Base-by-base conservation (phyloP, 148 eudicot species). In the Cornus kousa region DNA sequence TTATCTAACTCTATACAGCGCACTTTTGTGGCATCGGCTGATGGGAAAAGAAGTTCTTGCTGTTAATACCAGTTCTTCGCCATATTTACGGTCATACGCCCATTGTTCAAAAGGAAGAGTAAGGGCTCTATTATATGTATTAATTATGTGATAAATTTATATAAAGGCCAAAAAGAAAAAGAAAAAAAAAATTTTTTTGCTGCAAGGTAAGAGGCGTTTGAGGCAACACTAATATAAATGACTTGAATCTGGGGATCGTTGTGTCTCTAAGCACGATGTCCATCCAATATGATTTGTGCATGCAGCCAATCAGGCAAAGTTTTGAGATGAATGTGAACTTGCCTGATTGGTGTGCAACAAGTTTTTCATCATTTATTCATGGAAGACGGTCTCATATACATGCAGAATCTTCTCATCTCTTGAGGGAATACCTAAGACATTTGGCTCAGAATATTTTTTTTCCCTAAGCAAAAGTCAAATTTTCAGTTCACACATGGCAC, bases 41-140 rank as follows among this genome's bases (percentile, higher is more conserved):
- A 95, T 95, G 98, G 97, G 98, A 80, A 87, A 79, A 80, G 86
- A 81, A 85, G 97, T 95, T 70, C 95, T 95, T 78, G 80, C 81
- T 72, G 89, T 91, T 75, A 79, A 80, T 71, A 83, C 82, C 69
- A 74, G 71, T 43, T 86, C 89, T 67, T 83, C 93, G 9, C 88
- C 93, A 71, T 73, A 87, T 81, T 70, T 95, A 55, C 93, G 94
- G 28, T 77, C 92, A 37, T 95, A 93, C 75, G 94, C 96, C 71
- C 98, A 93, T 84, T 95, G 98, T 75, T 74, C 97, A 22, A 91
- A 88, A 83, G 91, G 87, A 84, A 82, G 86, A 86, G 98, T 94
- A 88, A 87, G 93, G n/a, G 5, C 48, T 3, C 50, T 55, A 28
- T 23, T 23, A 8, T 60, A 32, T 53, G 31, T 32, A 0, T n/a